phyloP scores from a whole-genome alignment of 2,329 filamentous ascomycete species.

The Metarhizium rileyi region DNA sequence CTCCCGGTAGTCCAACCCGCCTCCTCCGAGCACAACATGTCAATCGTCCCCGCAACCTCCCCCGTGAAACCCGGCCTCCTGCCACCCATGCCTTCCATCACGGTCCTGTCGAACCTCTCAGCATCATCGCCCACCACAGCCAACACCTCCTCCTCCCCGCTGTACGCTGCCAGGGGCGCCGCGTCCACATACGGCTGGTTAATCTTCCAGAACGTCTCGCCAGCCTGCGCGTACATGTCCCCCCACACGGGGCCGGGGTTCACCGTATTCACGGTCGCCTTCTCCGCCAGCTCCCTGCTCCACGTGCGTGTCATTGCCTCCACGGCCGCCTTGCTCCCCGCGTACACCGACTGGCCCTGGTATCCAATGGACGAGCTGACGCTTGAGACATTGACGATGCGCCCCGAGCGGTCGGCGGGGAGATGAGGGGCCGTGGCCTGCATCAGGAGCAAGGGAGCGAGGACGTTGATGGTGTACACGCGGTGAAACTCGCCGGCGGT shows the following conservation, averaged over 20 bases:
- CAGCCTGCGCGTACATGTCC: constrained; percentile 37
- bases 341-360: constrained; percentile 46
- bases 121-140: constrained; percentile 21
- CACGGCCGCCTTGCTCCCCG: constrained; percentile 46
- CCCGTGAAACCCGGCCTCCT: constrained; percentile 24
- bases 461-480: constrained; percentile 72
- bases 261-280: constrained; percentile 45
- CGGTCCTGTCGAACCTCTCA: constrained; percentile 22
- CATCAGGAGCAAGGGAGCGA: constrained; percentile 68
- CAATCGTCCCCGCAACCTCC: constrained; percentile 61
- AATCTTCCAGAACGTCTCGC: constrained; percentile 25
- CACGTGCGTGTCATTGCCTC: constrained; percentile 51
- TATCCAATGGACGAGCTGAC: constrained; percentile 45
- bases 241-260: constrained; percentile 48
- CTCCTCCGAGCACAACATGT: constrained; percentile 59
- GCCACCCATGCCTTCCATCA: constrained; percentile 23
- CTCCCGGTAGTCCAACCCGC: constrained; percentile 61
- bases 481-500: constrained; percentile 55
- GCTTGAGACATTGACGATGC: constrained; percentile 47
- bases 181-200: constrained; percentile 29
- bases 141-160: constrained; percentile 21
- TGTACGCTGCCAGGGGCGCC: constrained; percentile 24
- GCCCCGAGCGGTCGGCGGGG: constrained; percentile 52
- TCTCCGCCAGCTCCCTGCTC: constrained; percentile 44
- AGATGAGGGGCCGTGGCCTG: constrained; percentile 64